Base-by-base conservation (phyloP, 305 asterid genomes). In the Lippia alba region DNA sequence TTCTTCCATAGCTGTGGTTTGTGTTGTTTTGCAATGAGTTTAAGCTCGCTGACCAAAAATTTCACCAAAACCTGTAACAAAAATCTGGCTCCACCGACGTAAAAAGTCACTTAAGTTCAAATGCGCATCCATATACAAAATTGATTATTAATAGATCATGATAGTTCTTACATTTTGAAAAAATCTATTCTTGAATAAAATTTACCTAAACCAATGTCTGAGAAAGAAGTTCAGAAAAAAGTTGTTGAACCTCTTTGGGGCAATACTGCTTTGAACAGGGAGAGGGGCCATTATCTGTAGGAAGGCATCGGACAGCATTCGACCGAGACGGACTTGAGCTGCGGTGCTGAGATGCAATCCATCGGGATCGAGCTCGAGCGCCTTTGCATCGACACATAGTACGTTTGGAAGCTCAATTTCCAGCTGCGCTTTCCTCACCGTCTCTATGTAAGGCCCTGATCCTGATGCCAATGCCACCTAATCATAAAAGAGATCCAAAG, bases 391-490 rank as follows among this genome's bases (percentile, higher is more conserved):
- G 0, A 88, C 89, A 24, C 78, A 74, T 57, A 56, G 70, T 59
- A 86, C 84, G 49, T 79, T 81, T 0, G 79, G 81, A 40, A 85
- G 72, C 6, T 79, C 45, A 30, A 75, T 83, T 11, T 44, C 84
- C 16, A 82, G 30, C 61, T 88, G 95, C 61, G 83, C 85, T 72
- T 83, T 61, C 64, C 92, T 78, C 11, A 86, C 59, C 0, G 67
- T 14, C 44, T 76, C 78, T 4, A 74, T 68, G 49, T 82, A 86
- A 0, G 64, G 64, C 19, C 89, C 91, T 50, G 17, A 9, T 15
- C 89, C 89, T 5, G 89, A 83, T 33, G 89, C 82, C 73, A 78
- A 77, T 18, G 87, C 91, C 32, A 87, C 86, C 88, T 81, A 30
- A n/a, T n/a, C 57, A 72, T 61, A 56, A 36, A 24, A 64, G 46